These are phyloP conservation scores for Tetrahymena elliotti DNA, from an alignment of 73 alveolate species.

Conservation along the genomic window DNA sequence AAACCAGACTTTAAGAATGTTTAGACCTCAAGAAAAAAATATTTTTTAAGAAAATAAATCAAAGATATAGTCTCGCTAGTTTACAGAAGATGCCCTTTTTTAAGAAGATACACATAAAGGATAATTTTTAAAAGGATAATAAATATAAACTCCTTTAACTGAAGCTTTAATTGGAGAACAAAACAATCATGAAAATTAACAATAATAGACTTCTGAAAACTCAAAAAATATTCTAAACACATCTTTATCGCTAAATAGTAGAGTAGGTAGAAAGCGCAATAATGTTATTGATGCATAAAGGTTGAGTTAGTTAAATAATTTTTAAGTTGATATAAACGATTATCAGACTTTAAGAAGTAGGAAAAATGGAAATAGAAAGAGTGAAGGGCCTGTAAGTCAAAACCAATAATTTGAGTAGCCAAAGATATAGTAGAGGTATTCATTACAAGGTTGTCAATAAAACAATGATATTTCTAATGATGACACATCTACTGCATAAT, in stretches of 20 bases:
- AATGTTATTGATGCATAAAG: neutral
- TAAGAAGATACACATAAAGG: neutral
- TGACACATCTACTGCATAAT: neutral
- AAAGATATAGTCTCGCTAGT: neutral
- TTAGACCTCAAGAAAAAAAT: neutral
- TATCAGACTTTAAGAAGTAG: neutral
- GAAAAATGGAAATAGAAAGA: neutral
- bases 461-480: neutral
- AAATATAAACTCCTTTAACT: neutral
- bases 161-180: neutral
- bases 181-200: no score
- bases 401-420: neutral
- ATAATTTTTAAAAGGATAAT: no score
- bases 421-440: neutral
- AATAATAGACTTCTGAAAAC: neutral
- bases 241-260: neutral
- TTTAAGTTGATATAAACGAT: neutral
- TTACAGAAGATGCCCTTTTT: neutral
- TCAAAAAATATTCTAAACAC: neutral
- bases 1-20: neutral
- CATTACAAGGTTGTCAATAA: neutral
- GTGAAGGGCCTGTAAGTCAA: neutral
- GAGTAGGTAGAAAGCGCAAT: neutral
- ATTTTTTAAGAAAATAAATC: neutral
- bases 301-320: neutral